Base-by-base conservation (phyloP, 1,139 yeast species). In the Taphrina flavorubra region DNA sequence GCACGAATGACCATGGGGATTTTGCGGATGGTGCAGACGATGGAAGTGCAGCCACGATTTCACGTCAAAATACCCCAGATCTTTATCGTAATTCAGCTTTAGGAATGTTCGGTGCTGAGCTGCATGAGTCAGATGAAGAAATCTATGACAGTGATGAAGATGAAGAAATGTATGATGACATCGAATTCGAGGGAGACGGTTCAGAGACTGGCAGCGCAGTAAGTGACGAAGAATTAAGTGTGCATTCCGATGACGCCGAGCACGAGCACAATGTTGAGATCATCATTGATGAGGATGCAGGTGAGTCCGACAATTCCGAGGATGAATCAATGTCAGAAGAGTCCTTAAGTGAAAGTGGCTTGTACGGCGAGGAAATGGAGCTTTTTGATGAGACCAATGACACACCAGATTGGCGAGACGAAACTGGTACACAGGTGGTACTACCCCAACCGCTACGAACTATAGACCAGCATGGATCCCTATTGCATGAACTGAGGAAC, bases 1-100 rank as follows among this genome's bases (percentile, higher is more conserved):
- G 73, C 31, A 72, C 68, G n/a, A 73, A 71, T 18, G 71, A 70
- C 14, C 36, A 40, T 16, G 37, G 39, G 18, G 73, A 70, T 44
- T 65, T 51, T 6, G 69, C 61, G 34, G 65, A 70, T 42, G 70
- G 74, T 2, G 39, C 68, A 16, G 88, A 84, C 64, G 84, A 83
- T 14, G 47, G 18, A 44, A 86, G 80, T n/a, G 59, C 55, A 8
- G 90, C 86, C 44, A 81, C 83, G 49, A 86, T 83, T 46, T 80
- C 78, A 53, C 82, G 85, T 63, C 95, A 89, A 63, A 96, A 90
- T 68, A 85, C 92, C 0, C 92, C 96, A 0, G 96, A 92, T 76
- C 81, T 92, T 75, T 87, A 92, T 78, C 82, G 88, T 66, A 91
- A 92, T 76, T 92, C 97, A 0, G 90, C 97, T 0, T 81, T 92